These are phyloP conservation scores for Amanita jacksonii DNA, from an alignment of 768 basidiomycete genomes.

Conservation along the genomic window DNA sequence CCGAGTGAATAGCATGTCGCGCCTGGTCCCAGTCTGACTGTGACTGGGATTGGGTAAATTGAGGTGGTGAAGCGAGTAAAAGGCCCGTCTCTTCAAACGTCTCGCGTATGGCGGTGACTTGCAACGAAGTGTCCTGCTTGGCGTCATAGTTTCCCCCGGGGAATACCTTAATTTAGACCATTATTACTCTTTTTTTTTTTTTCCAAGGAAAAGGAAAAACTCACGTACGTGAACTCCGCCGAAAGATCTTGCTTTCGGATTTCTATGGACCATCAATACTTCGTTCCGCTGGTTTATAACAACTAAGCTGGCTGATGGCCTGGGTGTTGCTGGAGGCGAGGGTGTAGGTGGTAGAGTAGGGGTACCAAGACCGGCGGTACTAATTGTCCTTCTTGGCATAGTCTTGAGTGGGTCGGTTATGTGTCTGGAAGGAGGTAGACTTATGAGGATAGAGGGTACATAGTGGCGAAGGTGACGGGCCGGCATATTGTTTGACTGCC, in stretches of 20 bases:
- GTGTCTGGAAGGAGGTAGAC: conserved; percentile 6
- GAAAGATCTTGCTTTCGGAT: conserved; percentile 53
- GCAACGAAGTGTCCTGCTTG: conserved; percentile 45
- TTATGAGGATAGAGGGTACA: conserved; percentile 3
- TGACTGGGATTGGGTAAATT: conserved; percentile 16
- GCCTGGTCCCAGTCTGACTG: conserved; percentile 40
- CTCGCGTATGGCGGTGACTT: conserved; percentile 62
- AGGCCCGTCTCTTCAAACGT: conserved; percentile 72
- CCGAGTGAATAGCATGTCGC: conserved; percentile 46
- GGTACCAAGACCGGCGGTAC: too few relatives aligned
- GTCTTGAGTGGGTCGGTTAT: background rate
- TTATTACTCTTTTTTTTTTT: conserved; percentile 3
- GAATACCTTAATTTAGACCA: conserved; percentile 48
- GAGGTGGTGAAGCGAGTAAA: conserved; percentile 39
- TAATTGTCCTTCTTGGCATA: background rate
- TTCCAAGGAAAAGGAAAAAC: background rate
- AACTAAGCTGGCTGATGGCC: conserved; percentile 60
- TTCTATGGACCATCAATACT: conserved; percentile 60
- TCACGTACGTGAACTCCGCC: conserved; percentile 55
- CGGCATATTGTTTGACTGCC: too few relatives aligned
- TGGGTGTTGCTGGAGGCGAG: conserved; percentile 23
- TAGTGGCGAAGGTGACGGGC: too few relatives aligned
- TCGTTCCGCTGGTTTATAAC: conserved; percentile 60
- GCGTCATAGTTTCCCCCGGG: conserved; percentile 65
- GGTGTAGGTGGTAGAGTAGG: too few relatives aligned